Percentiles rank a stretch among this genome's conserved stretches.
These are phyloP conservation scores for Schrenkiella parvula DNA, from an alignment of 345 rosid species.

Conservation along the genomic window DNA sequence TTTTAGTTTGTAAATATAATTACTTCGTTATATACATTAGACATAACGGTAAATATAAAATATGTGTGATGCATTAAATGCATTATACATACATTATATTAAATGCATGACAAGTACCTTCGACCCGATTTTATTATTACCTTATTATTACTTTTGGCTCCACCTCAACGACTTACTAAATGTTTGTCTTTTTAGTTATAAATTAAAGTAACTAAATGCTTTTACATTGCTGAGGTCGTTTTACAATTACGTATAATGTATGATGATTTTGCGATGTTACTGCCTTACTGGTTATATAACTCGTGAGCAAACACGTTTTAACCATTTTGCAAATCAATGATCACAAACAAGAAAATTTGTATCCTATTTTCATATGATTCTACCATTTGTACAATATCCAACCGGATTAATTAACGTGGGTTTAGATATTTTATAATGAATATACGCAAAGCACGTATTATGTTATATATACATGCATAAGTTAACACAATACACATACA, in stretches of 20 bases:
- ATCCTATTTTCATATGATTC: neutral
- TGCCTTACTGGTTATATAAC: neutral
- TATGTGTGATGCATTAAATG: too few species aligned
- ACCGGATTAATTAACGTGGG: neutral
- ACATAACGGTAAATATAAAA: neutral
- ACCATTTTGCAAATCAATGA: neutral
- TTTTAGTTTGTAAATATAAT: neutral
- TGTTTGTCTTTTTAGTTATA: neutral
- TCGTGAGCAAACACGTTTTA: neutral
- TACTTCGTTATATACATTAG: neutral
- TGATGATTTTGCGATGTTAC: neutral
- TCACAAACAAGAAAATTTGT: neutral
- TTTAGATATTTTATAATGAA: neutral
- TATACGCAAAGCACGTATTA: neutral
- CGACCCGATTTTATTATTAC: conserved; percentile 41
- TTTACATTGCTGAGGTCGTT: neutral
- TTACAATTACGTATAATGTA: neutral
- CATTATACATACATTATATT: too few species aligned
- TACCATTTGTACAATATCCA: neutral
- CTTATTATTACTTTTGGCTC: conserved; percentile 42
- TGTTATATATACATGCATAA: neutral
- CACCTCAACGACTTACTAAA: neutral
- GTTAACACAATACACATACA: neutral
- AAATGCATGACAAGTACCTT: conserved; percentile 19
- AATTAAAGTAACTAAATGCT: neutral